Conservation (phyloP, 768 basidiomycete species). For the Mycena filopes region DNA sequence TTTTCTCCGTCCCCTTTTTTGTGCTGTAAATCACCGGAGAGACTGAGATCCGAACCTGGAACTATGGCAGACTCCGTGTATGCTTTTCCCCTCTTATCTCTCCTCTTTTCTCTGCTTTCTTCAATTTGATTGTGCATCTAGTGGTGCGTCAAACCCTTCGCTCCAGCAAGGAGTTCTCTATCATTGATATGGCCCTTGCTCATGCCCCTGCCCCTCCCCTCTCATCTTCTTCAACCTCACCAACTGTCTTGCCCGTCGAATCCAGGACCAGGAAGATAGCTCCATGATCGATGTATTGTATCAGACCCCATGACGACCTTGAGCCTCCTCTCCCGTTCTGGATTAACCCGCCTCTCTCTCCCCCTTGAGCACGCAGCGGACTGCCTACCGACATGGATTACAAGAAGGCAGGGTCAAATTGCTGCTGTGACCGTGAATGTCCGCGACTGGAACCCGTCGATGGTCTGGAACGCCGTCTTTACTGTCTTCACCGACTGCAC, state of each 20-base stretch:
- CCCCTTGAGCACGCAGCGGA: not conserved
- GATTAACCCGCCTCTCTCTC: not conserved
- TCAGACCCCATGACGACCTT: not conserved
- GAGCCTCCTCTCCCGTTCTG: not conserved
- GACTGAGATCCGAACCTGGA: no score
- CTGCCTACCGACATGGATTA: no score
- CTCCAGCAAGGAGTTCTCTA: not conserved
- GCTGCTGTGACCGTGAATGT: not conserved
- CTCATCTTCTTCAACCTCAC: not conserved
- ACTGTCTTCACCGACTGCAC: slow-evolving; percentile 38
- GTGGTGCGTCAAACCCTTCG: not conserved
- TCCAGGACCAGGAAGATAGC: not conserved
- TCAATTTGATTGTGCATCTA: no score
- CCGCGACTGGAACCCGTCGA: not conserved
- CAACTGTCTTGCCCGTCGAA: not conserved
- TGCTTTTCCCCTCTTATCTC: no score
- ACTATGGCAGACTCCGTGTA: no score
- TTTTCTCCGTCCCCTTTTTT: no score
- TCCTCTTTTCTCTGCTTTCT: no score
- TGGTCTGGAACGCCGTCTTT: not conserved
- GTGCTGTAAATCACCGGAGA: no score
- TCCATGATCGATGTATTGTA: not conserved
- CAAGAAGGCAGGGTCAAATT: not conserved
- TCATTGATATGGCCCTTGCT: not conserved
- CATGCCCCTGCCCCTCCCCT: not conserved